These are phyloP conservation scores for Syzygium oleosum DNA, from an alignment of 345 rosid species.

Conservation along the genomic window DNA sequence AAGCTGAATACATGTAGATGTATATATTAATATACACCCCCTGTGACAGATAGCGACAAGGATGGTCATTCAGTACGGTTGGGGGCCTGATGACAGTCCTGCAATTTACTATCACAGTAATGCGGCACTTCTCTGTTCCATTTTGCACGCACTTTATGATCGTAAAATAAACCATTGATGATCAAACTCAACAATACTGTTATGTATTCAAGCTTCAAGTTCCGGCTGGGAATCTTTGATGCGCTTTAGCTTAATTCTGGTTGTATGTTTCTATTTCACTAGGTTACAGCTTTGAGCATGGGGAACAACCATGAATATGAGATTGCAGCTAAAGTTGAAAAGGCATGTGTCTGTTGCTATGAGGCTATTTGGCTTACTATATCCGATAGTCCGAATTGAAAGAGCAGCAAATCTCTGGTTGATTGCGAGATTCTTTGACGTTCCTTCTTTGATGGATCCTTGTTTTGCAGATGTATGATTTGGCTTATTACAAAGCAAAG, in stretches of 20 bases:
- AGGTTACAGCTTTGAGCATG: slow-evolving; percentile 80
- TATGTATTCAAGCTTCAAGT: not conserved
- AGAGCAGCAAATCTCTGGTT: not conserved
- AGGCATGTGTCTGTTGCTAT: slow-evolving; percentile 31
- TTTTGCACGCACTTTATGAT: slow-evolving; percentile 3
- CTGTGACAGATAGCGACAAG: slow-evolving; percentile 74
- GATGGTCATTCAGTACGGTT: slow-evolving; percentile 94
- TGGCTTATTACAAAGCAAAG: slow-evolving; percentile 73
- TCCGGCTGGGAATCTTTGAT: not conserved
- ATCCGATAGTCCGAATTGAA: not conserved
- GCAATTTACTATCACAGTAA: slow-evolving; percentile 66
- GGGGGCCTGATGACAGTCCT: slow-evolving; percentile 97
- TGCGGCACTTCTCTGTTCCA: slow-evolving; percentile 49
- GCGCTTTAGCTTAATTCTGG: not conserved
- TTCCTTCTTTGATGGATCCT: slow-evolving; percentile 1
- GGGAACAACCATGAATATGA: slow-evolving; percentile 77
- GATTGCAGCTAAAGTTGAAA: slow-evolving; percentile 84
- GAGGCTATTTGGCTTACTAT: not conserved
- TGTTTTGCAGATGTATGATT: slow-evolving; percentile 55
- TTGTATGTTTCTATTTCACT: not conserved
- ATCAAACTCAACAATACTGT: not conserved
- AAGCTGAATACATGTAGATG: not conserved
- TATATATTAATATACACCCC: not conserved
- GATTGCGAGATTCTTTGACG: not conserved
- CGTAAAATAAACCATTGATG: not conserved